Evolutionary conservation across 2,329 filamentous ascomycete genomes (phyloP).

Genomic region (Stemphylium lycopersici): DNA sequence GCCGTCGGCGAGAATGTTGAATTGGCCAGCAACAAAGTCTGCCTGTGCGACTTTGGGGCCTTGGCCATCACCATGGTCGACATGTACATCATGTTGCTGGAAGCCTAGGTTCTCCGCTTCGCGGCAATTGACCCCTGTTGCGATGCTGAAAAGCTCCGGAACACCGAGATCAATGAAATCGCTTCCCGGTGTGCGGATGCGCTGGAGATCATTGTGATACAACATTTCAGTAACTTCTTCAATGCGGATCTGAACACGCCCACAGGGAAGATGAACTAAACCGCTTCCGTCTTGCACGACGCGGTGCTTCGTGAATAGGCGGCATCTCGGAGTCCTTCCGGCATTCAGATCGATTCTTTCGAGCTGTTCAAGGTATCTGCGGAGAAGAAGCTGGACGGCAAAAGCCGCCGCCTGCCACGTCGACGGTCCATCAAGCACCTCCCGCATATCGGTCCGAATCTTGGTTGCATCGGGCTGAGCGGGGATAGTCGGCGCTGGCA

Average conservation of each 20-base stretch:
- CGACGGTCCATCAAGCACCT: slow-evolving; percentile 24
- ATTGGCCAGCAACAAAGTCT: slow-evolving; percentile 12
- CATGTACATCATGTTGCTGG: slow-evolving; percentile 20
- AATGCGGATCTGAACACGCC: slow-evolving; percentile 20
- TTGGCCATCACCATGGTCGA: slow-evolving; percentile 24
- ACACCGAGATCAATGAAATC: slow-evolving; percentile 11
- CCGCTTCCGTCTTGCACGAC: slow-evolving; percentile 23
- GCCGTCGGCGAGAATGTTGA: slow-evolving; percentile 12
- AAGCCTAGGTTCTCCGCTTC: slow-evolving; percentile 25
- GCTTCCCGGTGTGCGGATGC: slow-evolving; percentile 23
- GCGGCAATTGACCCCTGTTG: slow-evolving; percentile 15
- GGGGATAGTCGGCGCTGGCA: slow-evolving; percentile 13
- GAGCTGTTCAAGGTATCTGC: slow-evolving; percentile 22
- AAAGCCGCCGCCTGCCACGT: slow-evolving; percentile 23
- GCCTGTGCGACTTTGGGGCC: slow-evolving; percentile 15
- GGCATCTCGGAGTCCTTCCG: slow-evolving; percentile 14
- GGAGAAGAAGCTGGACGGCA: slow-evolving; percentile 20
- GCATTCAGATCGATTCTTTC: slow-evolving; percentile 21
- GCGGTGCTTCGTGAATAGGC: slow-evolving; percentile 22
- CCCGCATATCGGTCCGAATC: slow-evolving; percentile 20
- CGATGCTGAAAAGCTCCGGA: slow-evolving; percentile 11
- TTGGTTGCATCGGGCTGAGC: slow-evolving; percentile 11
- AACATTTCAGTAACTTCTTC: slow-evolving; percentile 22
- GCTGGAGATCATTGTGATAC: slow-evolving; percentile 16
- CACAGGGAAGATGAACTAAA: slow-evolving; percentile 15